These are phyloP conservation scores for Cyclotella baltica DNA, from an alignment of 108 stramenopile genomes.

Conservation along the genomic window DNA sequence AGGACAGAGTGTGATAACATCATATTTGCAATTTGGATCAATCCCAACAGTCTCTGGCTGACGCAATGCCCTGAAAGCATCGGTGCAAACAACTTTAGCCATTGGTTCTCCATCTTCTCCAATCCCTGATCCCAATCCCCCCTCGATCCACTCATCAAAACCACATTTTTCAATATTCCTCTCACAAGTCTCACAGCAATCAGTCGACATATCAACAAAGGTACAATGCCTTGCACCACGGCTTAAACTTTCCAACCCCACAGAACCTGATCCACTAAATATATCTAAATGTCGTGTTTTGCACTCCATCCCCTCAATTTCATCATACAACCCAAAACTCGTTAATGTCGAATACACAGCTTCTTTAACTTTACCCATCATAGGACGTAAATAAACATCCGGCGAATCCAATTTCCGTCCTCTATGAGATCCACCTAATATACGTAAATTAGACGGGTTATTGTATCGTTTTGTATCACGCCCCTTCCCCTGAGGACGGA, in stretches of 20 bases:
- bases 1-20: slow-evolving; percentile 92
- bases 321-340: slow-evolving; percentile 89
- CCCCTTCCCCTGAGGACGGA: slow-evolving; percentile 81
- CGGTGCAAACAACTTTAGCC: slow-evolving; percentile 78
- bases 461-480: slow-evolving; percentile 71
- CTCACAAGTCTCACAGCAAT: slow-evolving; percentile 74
- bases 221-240: slow-evolving; percentile 91
- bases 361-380: slow-evolving; percentile 98
- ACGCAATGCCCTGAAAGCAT: slow-evolving; percentile 85
- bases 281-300: slow-evolving; percentile 87
- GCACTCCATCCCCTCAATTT: slow-evolving; percentile 26
- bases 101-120: slow-evolving; percentile 50
- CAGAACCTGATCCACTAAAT: slow-evolving; percentile 93
- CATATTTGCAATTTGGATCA: slow-evolving; percentile 65
- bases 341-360: slow-evolving; percentile 92
- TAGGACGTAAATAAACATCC: slow-evolving; percentile 94
- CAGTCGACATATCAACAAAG: slow-evolving; percentile 81
- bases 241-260: slow-evolving; percentile 92
- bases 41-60: slow-evolving; percentile 86
- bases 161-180: slow-evolving; percentile 83
- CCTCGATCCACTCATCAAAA: slow-evolving; percentile 60
- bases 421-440: slow-evolving; percentile 79
- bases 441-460: slow-evolving; percentile 81
- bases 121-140: slow-evolving; percentile 36
- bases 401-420: slow-evolving; percentile 91